These are phyloP conservation scores for Achaetomiella virescens DNA, from an alignment of 495 filamentous ascomycete genomes.

Conservation along the genomic window DNA sequence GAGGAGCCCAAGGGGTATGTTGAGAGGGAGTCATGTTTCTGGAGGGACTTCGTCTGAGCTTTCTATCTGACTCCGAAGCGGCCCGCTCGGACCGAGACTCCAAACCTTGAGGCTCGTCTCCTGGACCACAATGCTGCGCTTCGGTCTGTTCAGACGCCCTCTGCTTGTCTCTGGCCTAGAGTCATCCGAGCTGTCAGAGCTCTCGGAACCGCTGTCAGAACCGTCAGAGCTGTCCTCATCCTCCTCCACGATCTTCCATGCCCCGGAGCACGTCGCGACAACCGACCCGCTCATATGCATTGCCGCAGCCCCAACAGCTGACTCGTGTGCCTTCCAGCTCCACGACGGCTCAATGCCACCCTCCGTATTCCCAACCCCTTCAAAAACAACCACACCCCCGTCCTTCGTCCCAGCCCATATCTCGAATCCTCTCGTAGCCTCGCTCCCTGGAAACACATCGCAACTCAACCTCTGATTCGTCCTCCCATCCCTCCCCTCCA, in stretches of 20 bases:
- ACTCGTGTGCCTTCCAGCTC: conserved; percentile 54
- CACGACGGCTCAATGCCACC: conserved; percentile 50
- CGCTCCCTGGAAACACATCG: conserved; percentile 52
- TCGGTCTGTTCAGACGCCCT: conserved; percentile 2
- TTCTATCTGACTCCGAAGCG: not conserved
- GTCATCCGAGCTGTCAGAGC: conserved; percentile 7
- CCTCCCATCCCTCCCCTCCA: conserved; percentile 61
- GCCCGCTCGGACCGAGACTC: conserved; percentile 33
- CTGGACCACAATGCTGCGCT: conserved; percentile 17
- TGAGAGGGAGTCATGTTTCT: not conserved
- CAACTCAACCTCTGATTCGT: conserved; percentile 76
- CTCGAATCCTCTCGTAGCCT: conserved; percentile 52
- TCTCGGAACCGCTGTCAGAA: not conserved
- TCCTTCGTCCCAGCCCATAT: conserved; percentile 82
- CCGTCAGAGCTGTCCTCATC: conserved; percentile 8
- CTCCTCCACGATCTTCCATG: conserved; percentile 35
- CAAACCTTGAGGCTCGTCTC: conserved; percentile 66
- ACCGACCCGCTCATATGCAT: conserved; percentile 64
- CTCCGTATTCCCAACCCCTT: conserved; percentile 49
- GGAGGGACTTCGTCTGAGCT: not conserved
- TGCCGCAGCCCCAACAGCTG: conserved; percentile 53
- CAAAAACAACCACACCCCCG: conserved; percentile 73
- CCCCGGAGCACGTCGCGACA: conserved; percentile 68
- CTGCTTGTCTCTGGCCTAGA: not conserved
- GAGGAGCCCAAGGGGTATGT: too few species aligned